Evolutionary conservation across 1,284 basidiomycete species (phyloP), one percentile per base, ranked within the genome.

Genomic region (Omphalotus olearius): DNA sequence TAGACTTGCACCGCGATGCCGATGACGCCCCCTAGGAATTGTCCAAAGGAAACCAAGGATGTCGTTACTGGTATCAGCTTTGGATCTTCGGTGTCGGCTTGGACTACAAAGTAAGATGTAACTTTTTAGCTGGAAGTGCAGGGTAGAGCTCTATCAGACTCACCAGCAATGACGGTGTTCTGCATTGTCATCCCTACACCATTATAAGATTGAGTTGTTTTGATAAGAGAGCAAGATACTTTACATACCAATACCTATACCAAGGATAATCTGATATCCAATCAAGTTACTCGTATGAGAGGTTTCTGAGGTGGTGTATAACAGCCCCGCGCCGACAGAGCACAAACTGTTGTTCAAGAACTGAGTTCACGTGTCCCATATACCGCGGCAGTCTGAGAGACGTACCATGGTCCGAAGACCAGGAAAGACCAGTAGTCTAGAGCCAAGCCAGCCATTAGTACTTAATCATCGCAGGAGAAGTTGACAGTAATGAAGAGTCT

Each of bases 241-340:
- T 1, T 59, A 57, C 37, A 59, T 50, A 13, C 62, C 62, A 25
- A 58, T 47, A 47, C 62, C 61, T 14, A 59, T 36, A 5, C 62
- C 62, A 25, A 51, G 45, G 42, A 64, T 53, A 55, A 76, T 71
- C 60, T 76, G 74, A 64, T 61, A 75, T 0, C 75, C 75, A 45
- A 71, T 67, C 16, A 76, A 51, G 28, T 63, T 64, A 37, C 64
- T n/a, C 13, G 23, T 57, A 50, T 59, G 62, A 2, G 68, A 52
- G 1, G 69, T 70, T 41, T 57, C 9, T 14, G 62, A 60, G 36
- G 61, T 58, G 5, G 74, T 74, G 66, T 68, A 76, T 14, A 78
- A 64, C 3, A 78, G 64, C 5, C 72, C 75, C 11, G 66, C 65
- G 28, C 75, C 76, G 14, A 53, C 25, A 16, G 52, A 47, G 6